Conservation (phyloP, 2,329 filamentous ascomycete genomes). For the Epichloe hybrida region DNA sequence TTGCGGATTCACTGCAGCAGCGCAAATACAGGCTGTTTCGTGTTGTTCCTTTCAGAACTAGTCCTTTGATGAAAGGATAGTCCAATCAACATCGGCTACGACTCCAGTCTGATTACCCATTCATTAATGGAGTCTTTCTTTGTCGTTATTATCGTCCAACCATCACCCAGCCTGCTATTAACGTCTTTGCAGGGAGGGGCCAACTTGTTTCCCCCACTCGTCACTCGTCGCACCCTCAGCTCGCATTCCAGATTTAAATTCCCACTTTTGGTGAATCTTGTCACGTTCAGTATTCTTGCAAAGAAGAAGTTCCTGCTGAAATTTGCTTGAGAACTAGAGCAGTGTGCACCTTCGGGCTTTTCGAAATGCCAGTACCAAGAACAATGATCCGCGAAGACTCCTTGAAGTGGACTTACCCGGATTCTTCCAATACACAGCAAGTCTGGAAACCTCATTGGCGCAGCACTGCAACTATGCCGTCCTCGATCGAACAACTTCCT, state of each 20-base stretch:
- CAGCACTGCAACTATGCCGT: conserved; percentile 9
- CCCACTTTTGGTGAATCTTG: too few relatives aligned
- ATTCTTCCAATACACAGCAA: neutral
- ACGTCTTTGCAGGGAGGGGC: neutral
- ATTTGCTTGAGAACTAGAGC: neutral
- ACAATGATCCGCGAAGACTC: neutral
- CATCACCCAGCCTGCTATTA: neutral
- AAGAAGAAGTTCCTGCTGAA: neutral
- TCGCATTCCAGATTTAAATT: too few relatives aligned
- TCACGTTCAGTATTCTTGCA: neutral
- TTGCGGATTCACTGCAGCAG: conserved; percentile 4
- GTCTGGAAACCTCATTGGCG: conserved; percentile 3
- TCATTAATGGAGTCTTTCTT: neutral
- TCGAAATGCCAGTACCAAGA: conserved; percentile 5
- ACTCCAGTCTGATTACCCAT: neutral
- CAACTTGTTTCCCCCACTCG: neutral
- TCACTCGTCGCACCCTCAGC: neutral
- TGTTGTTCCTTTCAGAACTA: neutral
- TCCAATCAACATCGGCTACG: neutral
- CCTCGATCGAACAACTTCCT: conserved; percentile 21
- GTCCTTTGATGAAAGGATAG: neutral
- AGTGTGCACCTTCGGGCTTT: neutral
- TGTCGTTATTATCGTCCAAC: neutral
- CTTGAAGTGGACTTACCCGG: conserved; percentile 6
- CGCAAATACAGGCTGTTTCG: neutral